Evolutionary conservation across 1,284 basidiomycete genomes (phyloP), one percentile per base, ranked within the genome.

Genomic region (Trametes hirsuta): DNA sequence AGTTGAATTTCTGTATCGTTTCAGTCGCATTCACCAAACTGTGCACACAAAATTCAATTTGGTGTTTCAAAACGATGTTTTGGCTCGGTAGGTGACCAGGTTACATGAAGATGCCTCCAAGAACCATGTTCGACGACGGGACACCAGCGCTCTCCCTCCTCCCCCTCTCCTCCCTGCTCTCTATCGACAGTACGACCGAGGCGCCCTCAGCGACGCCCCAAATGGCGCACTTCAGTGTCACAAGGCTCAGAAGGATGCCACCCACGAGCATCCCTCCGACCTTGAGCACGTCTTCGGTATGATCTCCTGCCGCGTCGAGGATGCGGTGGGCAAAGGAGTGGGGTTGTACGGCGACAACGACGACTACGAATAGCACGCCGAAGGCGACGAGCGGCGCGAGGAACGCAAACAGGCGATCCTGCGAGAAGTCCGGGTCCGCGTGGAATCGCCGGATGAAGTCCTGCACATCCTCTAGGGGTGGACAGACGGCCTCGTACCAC

Each of bases 271-370:
- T 21, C 2, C 45, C 47, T 1, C 22, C 34, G 14, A 58, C 41
- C 36, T 40, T 47, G 11, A 34, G 25, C 21, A 59, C 12, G 37
- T 62, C 66, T 6, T 15, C n/a, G 22, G 21, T 42, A 21, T 58
- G 55, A 9, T 40, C 49, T 34, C n/a, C 4, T 4, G 61, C 58
- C 18, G 55, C 22, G 12, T 56, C 53, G 18, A 67, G 55, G 52
- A 67, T 58, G 54, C 53, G 64, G 37, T 67, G 64, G 22, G 56
- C 62, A 41, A 59, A 61, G 10, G 66, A 62, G 25, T 59, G 46
- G 12, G 64, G 64, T 35, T 64, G 58, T 4, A 66, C 57, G 1
- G 65, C 63, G 51, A 65, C 45, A 18, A 62, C 50, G 15, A 41
- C 57, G 15, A 62, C 34, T n/a, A 53, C 55, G 57, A 68, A 62